These are phyloP conservation scores for Candida nitratophila DNA, from an alignment of 805 yeast genomes.

Conservation along the genomic window DNA sequence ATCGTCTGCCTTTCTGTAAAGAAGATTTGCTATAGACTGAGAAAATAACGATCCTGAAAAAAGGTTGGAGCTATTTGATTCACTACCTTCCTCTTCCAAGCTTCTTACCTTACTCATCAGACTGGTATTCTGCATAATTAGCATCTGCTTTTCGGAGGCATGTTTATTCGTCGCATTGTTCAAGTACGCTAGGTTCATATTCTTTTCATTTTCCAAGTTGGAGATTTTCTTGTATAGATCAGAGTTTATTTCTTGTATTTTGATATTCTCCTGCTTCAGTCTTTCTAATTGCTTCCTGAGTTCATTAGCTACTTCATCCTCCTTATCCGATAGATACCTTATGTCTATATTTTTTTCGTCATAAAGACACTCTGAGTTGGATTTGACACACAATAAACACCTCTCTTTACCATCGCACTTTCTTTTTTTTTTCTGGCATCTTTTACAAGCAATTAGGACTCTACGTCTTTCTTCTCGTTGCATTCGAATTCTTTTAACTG, in stretches of 20 bases:
- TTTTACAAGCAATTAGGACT: slow-evolving; percentile 12
- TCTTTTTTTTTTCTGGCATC: slow-evolving; percentile 13
- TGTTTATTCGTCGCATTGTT: no score
- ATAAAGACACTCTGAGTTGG: slow-evolving; percentile 6
- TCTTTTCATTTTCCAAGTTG: no score
- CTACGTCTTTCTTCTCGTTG: slow-evolving; percentile 2
- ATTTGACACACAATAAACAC: slow-evolving; percentile 8
- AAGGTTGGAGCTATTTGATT: not conserved
- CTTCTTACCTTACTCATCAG: no score
- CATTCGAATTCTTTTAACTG: no score
- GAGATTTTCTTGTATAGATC: no score
- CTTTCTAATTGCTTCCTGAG: not conserved
- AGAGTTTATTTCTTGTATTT: no score
- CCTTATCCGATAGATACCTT: not conserved
- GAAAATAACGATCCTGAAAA: slow-evolving; percentile 2
- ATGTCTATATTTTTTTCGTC: not conserved
- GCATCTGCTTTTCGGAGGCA: no score
- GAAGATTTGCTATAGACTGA: slow-evolving; percentile 8
- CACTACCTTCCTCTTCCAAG: no score
- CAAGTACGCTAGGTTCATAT: no score
- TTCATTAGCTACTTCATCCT: not conserved
- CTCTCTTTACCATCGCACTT: slow-evolving; percentile 13
- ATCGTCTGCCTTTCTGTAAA: slow-evolving; percentile 7
- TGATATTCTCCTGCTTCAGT: no score
- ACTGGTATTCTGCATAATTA: no score